Base-by-base conservation (phyloP, 2,329 filamentous ascomycete genomes). In the Neurospora sp. region DNA sequence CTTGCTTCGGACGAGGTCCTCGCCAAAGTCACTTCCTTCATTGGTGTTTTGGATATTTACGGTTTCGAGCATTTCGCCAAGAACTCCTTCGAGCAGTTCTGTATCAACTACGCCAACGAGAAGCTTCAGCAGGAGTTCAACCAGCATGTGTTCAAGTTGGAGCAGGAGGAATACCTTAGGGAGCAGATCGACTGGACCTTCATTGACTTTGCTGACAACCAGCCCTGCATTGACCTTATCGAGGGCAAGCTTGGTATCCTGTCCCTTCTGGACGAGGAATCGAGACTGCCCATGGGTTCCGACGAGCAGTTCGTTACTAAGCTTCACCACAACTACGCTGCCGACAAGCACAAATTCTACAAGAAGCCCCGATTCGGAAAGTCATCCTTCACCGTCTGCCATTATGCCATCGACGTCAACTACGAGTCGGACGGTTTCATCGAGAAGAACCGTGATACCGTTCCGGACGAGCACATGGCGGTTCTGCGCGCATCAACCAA, bases 21-120 rank as follows among this genome's bases (percentile, higher is more conserved):
- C 68, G 89, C 86, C 76, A 89, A 92, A 52, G 93, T 97, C 70
- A 87, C 85, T 69, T 95, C 93, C 1, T 99, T 99, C 81, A 99
- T 99, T 76, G 96, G 96, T 80, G 96, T 99, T 67, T 87, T 99
- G 73, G 96, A 99, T 92, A 99, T 99, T 75, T 98, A 98, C 81
- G 95, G 95, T 73, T 99, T 99, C 78, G 96, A 99, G 81, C 96
- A 98, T 82, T 99, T 99, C 78, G 95, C 96, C 73, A 98, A 97
- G 85, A 99, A 99, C 83, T 99, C 96, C 0, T 99, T 99, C 77
- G 96, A 99, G 80, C 96, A 99, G 80, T 99, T 99, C 82, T 99
- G 96, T 82, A 99, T 99, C 87, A 99, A 99, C 82, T 99, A 99
- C 78, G 96, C 96, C 81, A 99, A 99, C 81, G 96, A 99, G 82